Evolutionary conservation across 2,329 filamentous ascomycete genomes (phyloP).

Genomic region (Ceratocystis huliohia): DNA sequence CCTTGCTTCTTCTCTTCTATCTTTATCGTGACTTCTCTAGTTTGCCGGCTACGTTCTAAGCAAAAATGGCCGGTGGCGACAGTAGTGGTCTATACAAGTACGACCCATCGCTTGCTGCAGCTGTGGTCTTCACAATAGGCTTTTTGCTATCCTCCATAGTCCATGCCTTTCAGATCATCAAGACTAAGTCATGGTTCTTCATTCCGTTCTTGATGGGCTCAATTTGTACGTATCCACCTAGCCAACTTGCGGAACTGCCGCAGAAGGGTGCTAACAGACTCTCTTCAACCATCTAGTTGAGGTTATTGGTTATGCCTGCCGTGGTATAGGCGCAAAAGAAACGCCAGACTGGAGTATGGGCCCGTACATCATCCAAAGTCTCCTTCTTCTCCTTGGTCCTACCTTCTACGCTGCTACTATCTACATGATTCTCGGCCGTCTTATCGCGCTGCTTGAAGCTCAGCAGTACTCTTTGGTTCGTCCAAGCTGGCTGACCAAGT

Average conservation of each 20-base stretch:
- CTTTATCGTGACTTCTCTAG: too few relatives aligned
- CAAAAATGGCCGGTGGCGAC: background rate
- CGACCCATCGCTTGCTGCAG: slow-evolving; percentile 34
- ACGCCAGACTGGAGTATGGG: slow-evolving; percentile 29
- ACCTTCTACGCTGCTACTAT: slow-evolving; percentile 38
- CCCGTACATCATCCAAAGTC: slow-evolving; percentile 33
- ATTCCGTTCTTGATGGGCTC: slow-evolving; percentile 42
- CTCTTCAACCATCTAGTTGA: slow-evolving; percentile 26
- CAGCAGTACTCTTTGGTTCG: slow-evolving; percentile 28
- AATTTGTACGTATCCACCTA: slow-evolving; percentile 30
- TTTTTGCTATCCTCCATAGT: slow-evolving; percentile 30
- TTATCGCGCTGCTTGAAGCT: slow-evolving; percentile 31
- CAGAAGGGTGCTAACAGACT: slow-evolving; percentile 1
- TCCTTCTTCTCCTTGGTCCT: slow-evolving; percentile 36
- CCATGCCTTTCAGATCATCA: slow-evolving; percentile 32
- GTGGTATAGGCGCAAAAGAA: slow-evolving; percentile 22
- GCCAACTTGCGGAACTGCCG: background rate
- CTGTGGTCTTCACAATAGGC: slow-evolving; percentile 29
- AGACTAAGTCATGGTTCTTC: slow-evolving; percentile 38
- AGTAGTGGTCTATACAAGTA: slow-evolving; percentile 34
- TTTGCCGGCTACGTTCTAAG: too few relatives aligned
- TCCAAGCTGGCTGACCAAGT: slow-evolving; percentile 36
- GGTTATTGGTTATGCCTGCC: slow-evolving; percentile 23
- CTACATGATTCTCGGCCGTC: slow-evolving; percentile 38
- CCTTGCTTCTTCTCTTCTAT: too few relatives aligned